A percentile compares a stretch with the other conserved stretches of the same genome.
Conservation (phyloP, 2,329 filamentous ascomycete genomes). For the Shiraia sp. region DNA sequence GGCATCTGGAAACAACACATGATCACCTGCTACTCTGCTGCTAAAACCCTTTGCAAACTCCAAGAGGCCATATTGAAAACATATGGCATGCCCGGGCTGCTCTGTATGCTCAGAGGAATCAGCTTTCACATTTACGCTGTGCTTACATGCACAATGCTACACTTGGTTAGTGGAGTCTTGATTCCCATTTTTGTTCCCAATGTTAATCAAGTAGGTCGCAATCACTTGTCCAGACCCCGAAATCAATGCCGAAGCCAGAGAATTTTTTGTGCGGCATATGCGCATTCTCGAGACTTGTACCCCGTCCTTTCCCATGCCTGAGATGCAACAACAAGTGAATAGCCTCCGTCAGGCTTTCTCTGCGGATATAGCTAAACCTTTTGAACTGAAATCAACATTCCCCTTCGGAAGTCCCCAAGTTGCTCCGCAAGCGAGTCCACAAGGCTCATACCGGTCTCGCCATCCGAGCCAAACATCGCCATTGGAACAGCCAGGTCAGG, state of each 20-base stretch:
- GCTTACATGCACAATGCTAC: constrained; percentile 87
- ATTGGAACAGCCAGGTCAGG: constrained; percentile 58
- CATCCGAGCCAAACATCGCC: constrained; percentile 52
- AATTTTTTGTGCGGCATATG: constrained; percentile 94
- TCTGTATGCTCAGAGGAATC: constrained; percentile 92
- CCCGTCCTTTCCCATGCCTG: constrained; percentile 81
- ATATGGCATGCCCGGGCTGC: constrained; percentile 77
- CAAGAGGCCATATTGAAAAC: constrained; percentile 80
- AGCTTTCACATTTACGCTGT: constrained; percentile 95
- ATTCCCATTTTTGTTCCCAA: too few relatives aligned
- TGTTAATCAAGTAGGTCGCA: constrained; percentile 66
- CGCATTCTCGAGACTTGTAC: constrained; percentile 86
- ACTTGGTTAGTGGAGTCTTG: constrained; percentile 71
- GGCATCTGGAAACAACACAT: constrained; percentile 87
- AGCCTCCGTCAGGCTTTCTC: constrained; percentile 90
- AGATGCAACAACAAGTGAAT: constrained; percentile 88
- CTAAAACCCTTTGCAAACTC: constrained; percentile 81
- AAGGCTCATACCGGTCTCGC: constrained; percentile 55
- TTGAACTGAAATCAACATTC: constrained; percentile 85
- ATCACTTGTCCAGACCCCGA: constrained; percentile 92
- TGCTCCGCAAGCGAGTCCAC: constrained; percentile 64
- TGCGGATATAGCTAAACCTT: constrained; percentile 79
- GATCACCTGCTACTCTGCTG: constrained; percentile 80
- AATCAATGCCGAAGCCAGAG: constrained; percentile 79
- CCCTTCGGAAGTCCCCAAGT: constrained; percentile 79